A percentile compares a stretch with the other conserved stretches of the same genome.
Evolutionary conservation across 345 rosid genomes (phyloP).

Genomic region (Eucalyptus viminalis): DNA sequence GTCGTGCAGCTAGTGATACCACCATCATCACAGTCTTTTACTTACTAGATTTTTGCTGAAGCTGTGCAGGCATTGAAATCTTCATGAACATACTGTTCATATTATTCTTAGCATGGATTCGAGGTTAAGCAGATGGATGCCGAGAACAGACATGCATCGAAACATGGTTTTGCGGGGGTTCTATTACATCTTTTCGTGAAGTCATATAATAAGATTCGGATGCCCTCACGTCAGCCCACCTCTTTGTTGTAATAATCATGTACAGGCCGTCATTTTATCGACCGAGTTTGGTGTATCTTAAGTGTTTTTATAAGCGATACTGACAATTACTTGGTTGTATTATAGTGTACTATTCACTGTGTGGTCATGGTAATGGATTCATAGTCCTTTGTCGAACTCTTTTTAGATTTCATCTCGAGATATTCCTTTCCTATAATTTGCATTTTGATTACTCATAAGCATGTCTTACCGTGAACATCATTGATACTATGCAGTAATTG

Average conservation of each 20-base stretch:
- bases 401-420: neutral
- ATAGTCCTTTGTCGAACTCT: neutral
- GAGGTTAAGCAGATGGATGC: neutral
- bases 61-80: constrained; percentile 28
- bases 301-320: neutral
- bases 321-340: neutral
- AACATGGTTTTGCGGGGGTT: neutral
- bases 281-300: neutral
- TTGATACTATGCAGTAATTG: neutral
- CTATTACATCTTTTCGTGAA: neutral
- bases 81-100: neutral
- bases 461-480: neutral
- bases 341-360: neutral
- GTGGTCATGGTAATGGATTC: neutral
- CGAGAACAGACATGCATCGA: neutral
- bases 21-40: neutral
- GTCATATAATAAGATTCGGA: neutral
- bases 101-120: neutral
- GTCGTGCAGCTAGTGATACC: no score
- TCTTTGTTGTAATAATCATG: neutral
- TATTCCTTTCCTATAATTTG: neutral
- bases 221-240: neutral
- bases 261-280: neutral
- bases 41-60: constrained; percentile 27
- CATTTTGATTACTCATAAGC: neutral